Percentiles rank a stretch among this genome's conserved stretches.
These are phyloP conservation scores for Silene vulgaris DNA, from an alignment of 179 eudicot genomes.

Conservation along the genomic window DNA sequence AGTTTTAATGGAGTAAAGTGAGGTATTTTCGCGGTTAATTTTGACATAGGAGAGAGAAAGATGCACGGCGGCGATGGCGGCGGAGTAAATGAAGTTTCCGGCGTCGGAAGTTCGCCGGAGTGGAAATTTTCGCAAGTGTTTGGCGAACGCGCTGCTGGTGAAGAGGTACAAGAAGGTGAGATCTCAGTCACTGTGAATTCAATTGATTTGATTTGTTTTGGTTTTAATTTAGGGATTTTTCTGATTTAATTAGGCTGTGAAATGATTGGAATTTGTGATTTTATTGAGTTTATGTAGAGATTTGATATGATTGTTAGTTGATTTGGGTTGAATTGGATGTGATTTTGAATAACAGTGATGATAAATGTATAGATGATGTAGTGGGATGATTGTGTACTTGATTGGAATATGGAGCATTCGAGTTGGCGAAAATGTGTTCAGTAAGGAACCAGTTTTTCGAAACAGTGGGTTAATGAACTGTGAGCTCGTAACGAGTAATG, in stretches of 20 bases:
- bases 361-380: not conserved
- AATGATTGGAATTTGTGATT: constrained; percentile 17
- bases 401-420: no score
- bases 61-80: constrained; percentile 37
- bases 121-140: constrained; percentile 85
- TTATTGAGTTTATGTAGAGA: constrained; percentile 6
- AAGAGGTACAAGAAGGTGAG: constrained; percentile 77
- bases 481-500: not conserved
- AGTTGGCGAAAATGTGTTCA: no score
- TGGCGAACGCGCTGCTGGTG: constrained; percentile 74
- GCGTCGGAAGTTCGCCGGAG: constrained; percentile 36
- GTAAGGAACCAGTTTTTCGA: not conserved
- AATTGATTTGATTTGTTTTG: constrained; percentile 12
- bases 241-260: not conserved
- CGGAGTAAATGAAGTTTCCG: not conserved
- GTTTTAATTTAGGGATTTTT: constrained; percentile 24
- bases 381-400: not conserved
- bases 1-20: no score
- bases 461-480: constrained; percentile 7
- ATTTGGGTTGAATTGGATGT: not conserved
- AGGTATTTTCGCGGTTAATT: not conserved
- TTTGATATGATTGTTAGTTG: not conserved
- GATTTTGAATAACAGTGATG: not conserved
- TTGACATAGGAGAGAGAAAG: constrained; percentile 24
- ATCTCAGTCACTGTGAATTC: constrained; percentile 17